Evolutionary conservation across 2,329 filamentous ascomycete species (phyloP), one percentile per base, ranked within the genome.

Genomic region (Alternaria brassicae): DNA sequence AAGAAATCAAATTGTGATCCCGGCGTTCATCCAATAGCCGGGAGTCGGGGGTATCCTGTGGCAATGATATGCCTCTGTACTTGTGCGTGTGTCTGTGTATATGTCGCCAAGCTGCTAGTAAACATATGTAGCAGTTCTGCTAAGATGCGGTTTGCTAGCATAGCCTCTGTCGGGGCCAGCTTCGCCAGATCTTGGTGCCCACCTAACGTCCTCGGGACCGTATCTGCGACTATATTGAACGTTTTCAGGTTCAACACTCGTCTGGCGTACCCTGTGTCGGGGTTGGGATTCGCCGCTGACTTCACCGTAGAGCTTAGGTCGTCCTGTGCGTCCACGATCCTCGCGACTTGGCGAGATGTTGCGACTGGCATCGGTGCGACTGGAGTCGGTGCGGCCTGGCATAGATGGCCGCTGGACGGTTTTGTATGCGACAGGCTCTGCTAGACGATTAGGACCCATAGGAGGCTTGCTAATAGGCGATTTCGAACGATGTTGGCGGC

Each of bases 191-290:
- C 62, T 58, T 0, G 69, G 65, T 25, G 68, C 68, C 64, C 67
- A 77, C 9, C 68, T 72, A 39, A 81, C 67, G 48, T 80, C 77
- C 23, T 81, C 78, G 10, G 74, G 72, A 1, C 73, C 73, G 25
- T 69, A 66, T 47, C 70, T 72, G 36, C 60, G 70, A 15, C 57
- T 37, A 51, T 74, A 80, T 23, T 71, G 69, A 4, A 78, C 67
- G 2, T 75, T 63, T 12, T 73, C 69, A 0, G 76, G 69, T 10
- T 66, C 66, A 56, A 74, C 78, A 47, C 73, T 78, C 8, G 66
- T 55, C 45, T 73, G 67, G 48, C 66, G 71, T 21, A 61, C 62
- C 42, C 60, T 25, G 55, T 62, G 44, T 52, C 66, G 53, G 60
- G 65, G 21, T 52, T 63, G 53, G 59, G 65, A 23, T 52, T 63